Evolutionary conservation across 1,284 basidiomycete genomes (phyloP), one percentile per base, ranked within the genome.

Genomic region (Puccinia brachypodii): DNA sequence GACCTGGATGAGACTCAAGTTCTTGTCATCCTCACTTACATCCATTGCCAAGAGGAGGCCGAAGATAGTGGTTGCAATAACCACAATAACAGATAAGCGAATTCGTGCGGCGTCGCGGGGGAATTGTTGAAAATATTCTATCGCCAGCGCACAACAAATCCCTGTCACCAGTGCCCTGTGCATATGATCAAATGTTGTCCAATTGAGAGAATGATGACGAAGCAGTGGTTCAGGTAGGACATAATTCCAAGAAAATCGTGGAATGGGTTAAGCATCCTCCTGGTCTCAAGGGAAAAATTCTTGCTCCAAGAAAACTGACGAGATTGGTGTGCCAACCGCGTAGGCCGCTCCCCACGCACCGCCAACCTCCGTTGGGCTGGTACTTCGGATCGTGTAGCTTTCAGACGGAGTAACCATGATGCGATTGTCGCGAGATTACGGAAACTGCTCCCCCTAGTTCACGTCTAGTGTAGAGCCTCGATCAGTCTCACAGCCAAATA

Each of bases 261-360:
- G 44, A 40, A 33, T 11, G 31, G 22, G 60, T 42, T 47, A 66
- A 44, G 25, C 16, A 58, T 42, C 28, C 13, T 38, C 25, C 25
- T 25, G 33, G 71, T 50, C 8, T 36, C 22, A 9, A 75, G 22
- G 13, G 36, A 31, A 31, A 16, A 13, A 8, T 66, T 44, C 25
- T 38, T 60, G n/a, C 11, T 2, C 3, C 19, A 58, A 66, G 19
- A 22, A 40, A 19, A 81, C 78, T 74, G 11, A 81, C 78, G 69
- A 81, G 31, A 81, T 73, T 19, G 78, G 78, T 38, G 78, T 81
- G n/a, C 78, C 78, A 7, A 81, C 69, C 56, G 78, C 78, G 28
- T 81, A 81, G n/a, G 78, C 78, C 42, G 78, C 78, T 50, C 78
- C 78, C 78, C 78, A 81, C 11, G 78, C 78, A 42, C 78, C 78